Evolutionary conservation across 768 basidiomycete genomes (phyloP), one percentile per base, ranked within the genome.

Genomic region (Tylopilus felleus): DNA sequence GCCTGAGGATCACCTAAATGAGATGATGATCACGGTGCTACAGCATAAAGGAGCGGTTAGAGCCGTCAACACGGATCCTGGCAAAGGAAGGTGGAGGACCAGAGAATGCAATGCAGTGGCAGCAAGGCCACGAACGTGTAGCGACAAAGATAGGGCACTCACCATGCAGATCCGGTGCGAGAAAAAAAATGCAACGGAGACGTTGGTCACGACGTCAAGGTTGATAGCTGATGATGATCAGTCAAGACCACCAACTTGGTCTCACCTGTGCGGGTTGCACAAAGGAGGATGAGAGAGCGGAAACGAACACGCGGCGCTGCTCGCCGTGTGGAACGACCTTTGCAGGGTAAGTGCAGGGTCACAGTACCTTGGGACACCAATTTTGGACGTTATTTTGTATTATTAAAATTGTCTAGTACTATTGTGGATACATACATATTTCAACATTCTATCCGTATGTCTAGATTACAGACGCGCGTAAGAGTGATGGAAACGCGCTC

Each of bases 11-110:
- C 63, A 62, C 56, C 54, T 53, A 57, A 58, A 61, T 55, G 61
- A 65, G 61, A 67, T 67, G 61, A 67, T 67, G 52, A 65, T 64
- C 55, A 65, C 49, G 58, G 68, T 50, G 63, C 66, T 70, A 68
- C 41, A 54, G 54, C 39, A 53, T 60, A 56, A 60, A 48, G 38
- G 49, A 40, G 55, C 5, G 49, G 38, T 49, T 51, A 39, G 44
- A 45, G 19, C 21, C n/a, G 55, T 65, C 58, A 65, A 63, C 31
- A 59, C 33, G 35, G 36, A 54, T 53, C 25, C 53, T 39, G 40
- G 29, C 42, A 57, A 55, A 31, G 44, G 49, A 55, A 56, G 44
- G 43, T n/a, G 43, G 44, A 62, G 56, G 31, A 41, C 17, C 33
- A 52, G 47, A 55, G 44, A 53, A 51, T 29, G 67, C 65, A 65